phyloP scores from a whole-genome alignment of 176 grass and related monocot species.

The Bothriochloa decipiens region DNA sequence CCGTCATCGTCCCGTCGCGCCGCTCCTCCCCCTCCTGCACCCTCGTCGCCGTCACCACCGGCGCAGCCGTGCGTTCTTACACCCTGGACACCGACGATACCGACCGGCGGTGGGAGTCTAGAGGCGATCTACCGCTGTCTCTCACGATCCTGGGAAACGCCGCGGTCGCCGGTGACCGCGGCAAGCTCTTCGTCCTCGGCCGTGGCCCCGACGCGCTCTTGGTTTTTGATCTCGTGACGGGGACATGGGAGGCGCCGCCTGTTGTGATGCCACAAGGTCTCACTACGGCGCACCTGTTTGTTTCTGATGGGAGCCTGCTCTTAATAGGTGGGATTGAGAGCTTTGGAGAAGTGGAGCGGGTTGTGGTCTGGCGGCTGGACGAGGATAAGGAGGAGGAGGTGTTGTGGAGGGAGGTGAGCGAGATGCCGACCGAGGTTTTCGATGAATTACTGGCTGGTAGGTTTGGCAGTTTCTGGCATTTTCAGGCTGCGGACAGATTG shows the following conservation, averaged over 20 bases:
- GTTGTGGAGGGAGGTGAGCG: slow-evolving; percentile 35
- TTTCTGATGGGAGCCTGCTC: slow-evolving; percentile 42
- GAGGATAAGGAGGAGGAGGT: neutral
- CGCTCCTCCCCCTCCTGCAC: slow-evolving; percentile 33
- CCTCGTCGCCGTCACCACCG: slow-evolving; percentile 44
- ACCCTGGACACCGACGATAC: slow-evolving; percentile 41
- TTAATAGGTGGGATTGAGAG: slow-evolving; percentile 52
- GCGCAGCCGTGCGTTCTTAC: slow-evolving; percentile 2
- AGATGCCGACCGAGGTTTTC: slow-evolving; percentile 45
- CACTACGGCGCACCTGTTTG: slow-evolving; percentile 42
- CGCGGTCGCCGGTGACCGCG: neutral
- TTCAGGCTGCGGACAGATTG: slow-evolving; percentile 40
- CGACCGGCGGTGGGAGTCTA: slow-evolving; percentile 35
- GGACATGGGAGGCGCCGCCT: slow-evolving; percentile 28
- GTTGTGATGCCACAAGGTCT: slow-evolving; percentile 44
- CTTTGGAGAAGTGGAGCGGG: slow-evolving; percentile 15
- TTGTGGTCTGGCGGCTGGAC: slow-evolving; percentile 47
- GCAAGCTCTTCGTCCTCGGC: slow-evolving; percentile 50
- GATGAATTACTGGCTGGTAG: slow-evolving; percentile 35
- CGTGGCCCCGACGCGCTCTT: slow-evolving; percentile 48
- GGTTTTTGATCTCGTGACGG: slow-evolving; percentile 32
- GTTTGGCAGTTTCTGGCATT: slow-evolving; percentile 51
- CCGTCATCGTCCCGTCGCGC: slow-evolving; percentile 20
- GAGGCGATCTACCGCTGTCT: slow-evolving; percentile 28
- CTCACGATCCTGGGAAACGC: slow-evolving; percentile 48